A percentile compares a stretch with the other conserved stretches of the same genome.
Conservation (phyloP, 768 basidiomycete genomes). For the Hemileccinum rubropunctum region DNA sequence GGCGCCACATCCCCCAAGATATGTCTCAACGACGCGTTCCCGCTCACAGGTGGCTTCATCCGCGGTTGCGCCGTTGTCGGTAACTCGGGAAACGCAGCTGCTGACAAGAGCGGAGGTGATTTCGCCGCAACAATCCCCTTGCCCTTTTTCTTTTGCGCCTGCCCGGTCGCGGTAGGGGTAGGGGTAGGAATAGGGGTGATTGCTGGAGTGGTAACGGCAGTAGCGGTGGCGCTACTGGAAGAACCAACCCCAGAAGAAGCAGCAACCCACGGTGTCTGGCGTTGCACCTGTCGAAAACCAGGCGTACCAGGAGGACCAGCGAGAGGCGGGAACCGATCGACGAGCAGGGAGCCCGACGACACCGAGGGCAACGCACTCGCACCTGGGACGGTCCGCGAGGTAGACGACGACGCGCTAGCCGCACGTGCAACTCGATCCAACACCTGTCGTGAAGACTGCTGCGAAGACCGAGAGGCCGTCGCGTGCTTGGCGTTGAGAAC, state of each 20-base stretch:
- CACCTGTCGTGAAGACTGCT: constrained; percentile 61
- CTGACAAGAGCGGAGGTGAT: constrained; percentile 45
- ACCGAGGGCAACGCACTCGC: constrained; percentile 14
- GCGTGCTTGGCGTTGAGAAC: constrained; percentile 82
- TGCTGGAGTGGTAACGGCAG: too few species aligned
- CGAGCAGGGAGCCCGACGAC: constrained; percentile 27
- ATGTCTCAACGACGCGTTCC: constrained; percentile 65
- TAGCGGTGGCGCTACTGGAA: too few species aligned
- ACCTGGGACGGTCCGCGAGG: constrained; percentile 26
- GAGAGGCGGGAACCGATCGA: constrained; percentile 32
- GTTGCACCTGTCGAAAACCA: constrained; percentile 42
- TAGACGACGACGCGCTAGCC: constrained; percentile 48
- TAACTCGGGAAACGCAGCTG: constrained; percentile 66
- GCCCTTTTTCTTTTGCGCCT: constrained; percentile 12
- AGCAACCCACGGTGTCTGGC: constrained; percentile 63
- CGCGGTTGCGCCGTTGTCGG: constrained; percentile 44
- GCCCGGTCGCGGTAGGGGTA: too few species aligned
- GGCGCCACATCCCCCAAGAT: constrained; percentile 42
- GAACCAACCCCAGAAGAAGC: constrained; percentile 8
- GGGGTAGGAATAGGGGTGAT: too few species aligned
- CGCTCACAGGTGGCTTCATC: constrained; percentile 47
- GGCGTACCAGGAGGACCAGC: constrained; percentile 5
- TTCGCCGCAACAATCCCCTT: not conserved
- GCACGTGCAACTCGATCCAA: constrained; percentile 89
- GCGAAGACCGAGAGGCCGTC: constrained; percentile 55